phyloP scores from a whole-genome alignment of 371 early-diverging fungal genomes.

The Mortierella sp. region DNA sequence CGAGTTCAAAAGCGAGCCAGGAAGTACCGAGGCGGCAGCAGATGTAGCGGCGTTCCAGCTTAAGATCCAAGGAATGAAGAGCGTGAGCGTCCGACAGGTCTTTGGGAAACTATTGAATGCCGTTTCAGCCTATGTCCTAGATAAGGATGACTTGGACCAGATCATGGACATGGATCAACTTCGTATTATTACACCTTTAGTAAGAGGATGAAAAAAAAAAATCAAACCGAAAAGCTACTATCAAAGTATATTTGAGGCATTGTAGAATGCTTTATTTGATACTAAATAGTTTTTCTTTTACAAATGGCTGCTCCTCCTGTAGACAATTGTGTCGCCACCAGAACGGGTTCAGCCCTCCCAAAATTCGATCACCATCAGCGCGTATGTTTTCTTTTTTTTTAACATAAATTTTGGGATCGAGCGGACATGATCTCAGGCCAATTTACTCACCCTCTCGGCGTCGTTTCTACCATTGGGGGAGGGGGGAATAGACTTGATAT shows the following conservation, averaged over 20 bases:
- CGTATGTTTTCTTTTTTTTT: constrained; percentile 18
- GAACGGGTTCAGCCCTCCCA: constrained; percentile 18
- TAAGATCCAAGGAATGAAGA: constrained; percentile 10
- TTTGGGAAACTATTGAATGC: constrained; percentile 18
- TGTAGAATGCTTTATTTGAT: too few species aligned
- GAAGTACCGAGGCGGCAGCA: background rate
- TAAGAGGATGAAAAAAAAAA: constrained; percentile 3
- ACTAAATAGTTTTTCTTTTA: too few species aligned
- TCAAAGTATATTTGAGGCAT: background rate
- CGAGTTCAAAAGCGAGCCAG: constrained; percentile 30
- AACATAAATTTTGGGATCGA: too few species aligned
- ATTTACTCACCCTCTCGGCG: too few species aligned
- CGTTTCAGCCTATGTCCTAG: constrained; percentile 22
- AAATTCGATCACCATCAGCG: constrained; percentile 25
- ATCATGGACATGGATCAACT: constrained; percentile 15
- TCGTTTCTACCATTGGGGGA: too few species aligned
- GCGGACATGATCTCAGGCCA: too few species aligned
- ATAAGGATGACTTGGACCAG: constrained; percentile 12
- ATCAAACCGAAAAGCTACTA: background rate
- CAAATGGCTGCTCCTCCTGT: too few species aligned
- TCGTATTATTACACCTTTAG: constrained; percentile 24
- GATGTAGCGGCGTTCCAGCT: constrained; percentile 7
- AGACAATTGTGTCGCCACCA: constrained; percentile 37
- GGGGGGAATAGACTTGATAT: constrained; percentile 53
- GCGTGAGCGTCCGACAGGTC: constrained; percentile 24